Evolutionary conservation across 179 eudicot genomes (phyloP).

Genomic region (Nepenthes alata): DNA sequence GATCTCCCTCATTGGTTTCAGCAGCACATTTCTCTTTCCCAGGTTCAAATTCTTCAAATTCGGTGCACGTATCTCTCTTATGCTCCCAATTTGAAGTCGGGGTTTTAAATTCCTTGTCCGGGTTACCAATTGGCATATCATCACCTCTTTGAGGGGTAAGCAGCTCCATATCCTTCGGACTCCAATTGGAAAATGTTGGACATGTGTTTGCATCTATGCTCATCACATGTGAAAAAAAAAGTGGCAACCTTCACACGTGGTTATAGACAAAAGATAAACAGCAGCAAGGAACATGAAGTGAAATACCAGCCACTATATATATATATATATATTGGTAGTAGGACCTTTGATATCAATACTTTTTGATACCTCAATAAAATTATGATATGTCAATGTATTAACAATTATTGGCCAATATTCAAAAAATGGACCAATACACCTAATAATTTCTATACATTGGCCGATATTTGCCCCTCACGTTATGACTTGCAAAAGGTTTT

Average conservation of each 20-base stretch:
- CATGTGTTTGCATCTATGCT: constrained; percentile 32
- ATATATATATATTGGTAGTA: background rate
- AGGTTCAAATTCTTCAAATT: constrained; percentile 9
- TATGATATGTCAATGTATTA: too few relatives aligned
- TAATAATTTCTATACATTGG: too few relatives aligned
- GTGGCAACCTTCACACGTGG: too few relatives aligned
- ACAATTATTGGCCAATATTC: too few relatives aligned
- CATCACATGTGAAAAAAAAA: constrained; percentile 5
- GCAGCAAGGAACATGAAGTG: background rate
- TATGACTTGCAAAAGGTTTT: too few relatives aligned
- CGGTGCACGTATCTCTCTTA: constrained; percentile 14
- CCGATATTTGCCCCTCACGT: background rate
- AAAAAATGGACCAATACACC: background rate
- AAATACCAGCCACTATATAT: too few relatives aligned
- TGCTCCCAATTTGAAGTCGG: constrained; percentile 15
- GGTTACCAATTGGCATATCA: constrained; percentile 16
- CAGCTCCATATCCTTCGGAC: constrained; percentile 23
- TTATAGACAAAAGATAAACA: background rate
- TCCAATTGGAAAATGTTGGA: constrained; percentile 22
- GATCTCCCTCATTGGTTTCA: constrained; percentile 12
- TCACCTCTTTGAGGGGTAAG: constrained; percentile 22
- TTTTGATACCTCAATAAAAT: too few relatives aligned
- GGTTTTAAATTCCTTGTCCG: constrained; percentile 16
- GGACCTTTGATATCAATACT: too few relatives aligned
- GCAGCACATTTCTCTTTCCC: constrained; percentile 25